These are phyloP conservation scores for Phytophthora crassamura DNA, from an alignment of 352 stramenopile species.

Conservation along the genomic window DNA sequence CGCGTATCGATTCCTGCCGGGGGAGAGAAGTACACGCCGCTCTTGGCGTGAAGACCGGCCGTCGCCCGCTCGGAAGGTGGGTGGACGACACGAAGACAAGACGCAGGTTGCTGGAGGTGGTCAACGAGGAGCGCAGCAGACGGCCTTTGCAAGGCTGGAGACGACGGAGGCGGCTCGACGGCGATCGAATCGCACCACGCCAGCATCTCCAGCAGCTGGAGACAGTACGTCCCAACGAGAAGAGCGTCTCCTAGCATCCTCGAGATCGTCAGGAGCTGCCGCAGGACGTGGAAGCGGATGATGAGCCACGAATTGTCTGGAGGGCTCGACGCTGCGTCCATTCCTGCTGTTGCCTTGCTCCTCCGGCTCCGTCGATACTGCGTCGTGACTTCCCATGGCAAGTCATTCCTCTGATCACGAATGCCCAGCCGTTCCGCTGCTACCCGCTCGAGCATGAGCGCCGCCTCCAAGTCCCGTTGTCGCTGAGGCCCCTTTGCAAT, in stretches of 20 bases:
- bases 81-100: slow-evolving; percentile 30
- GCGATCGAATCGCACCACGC: slow-evolving; percentile 63
- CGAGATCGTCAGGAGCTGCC: slow-evolving; percentile 72
- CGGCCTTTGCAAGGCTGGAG: slow-evolving; percentile 8
- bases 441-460: slow-evolving; percentile 60
- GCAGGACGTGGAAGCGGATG: slow-evolving; percentile 79
- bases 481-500: slow-evolving; percentile 29
- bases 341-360: slow-evolving; percentile 17
- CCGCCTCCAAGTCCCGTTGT: slow-evolving; percentile 62
- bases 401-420: slow-evolving; percentile 5
- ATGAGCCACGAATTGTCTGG: slow-evolving; percentile 67
- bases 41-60: slow-evolving; percentile 57
- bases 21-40: slow-evolving; percentile 63
- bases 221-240: slow-evolving; percentile 59
- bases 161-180: slow-evolving; percentile 2
- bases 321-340: neutral
- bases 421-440: slow-evolving; percentile 65
- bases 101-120: slow-evolving; percentile 44
- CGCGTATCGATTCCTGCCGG: slow-evolving; percentile 75
- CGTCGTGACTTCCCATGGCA: slow-evolving; percentile 58
- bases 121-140: slow-evolving; percentile 33
- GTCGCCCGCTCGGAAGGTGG: slow-evolving; percentile 21
- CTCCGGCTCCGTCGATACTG: slow-evolving; percentile 36
- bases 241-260: slow-evolving; percentile 63
- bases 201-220: slow-evolving; percentile 73